Base-by-base conservation (phyloP, 768 basidiomycete genomes). In the Candolleomyces efflorescens region DNA sequence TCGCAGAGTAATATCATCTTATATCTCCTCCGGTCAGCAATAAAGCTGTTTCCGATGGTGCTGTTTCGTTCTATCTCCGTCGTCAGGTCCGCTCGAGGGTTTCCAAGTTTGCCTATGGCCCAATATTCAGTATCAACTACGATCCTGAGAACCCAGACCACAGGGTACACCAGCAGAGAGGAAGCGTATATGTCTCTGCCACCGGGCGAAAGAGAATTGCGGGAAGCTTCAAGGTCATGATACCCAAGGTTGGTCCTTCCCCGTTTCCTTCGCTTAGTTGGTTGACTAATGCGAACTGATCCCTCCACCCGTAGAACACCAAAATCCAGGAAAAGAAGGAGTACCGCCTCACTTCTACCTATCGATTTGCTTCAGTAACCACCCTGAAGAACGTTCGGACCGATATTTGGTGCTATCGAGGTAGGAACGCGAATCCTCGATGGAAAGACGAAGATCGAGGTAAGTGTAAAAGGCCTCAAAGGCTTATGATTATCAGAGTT, bases 31-130 rank as follows among this genome's bases (percentile, higher is more conserved):
- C n/a, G n/a, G n/a, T 48, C 46, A 70, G 69, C 49, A 68, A 69
- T 36, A 70, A 71, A 53, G 70, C 70, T 6, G 68, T 71, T 0
- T 65, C 68, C 1, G 70, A 71, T 53, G 70, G 70, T 17, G 65
- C 67, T 2, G 60, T 68, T 13, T 67, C 67, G 0, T 68, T 65
- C 48, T 66, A 67, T 37, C 55, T 69, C 24, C 60, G 66, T 38
- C 67, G 64, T 24, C 63, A 54, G 23, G 65, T 69, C n/a, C 46
- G 58, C 10, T 55, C 60, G 15, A 62, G 70, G 23, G 65, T 69
- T 15, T 62, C 70, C 10, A 65, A 55, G 44, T 64, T 56, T 39
- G 59, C 61, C 17, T 69, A 69, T 44, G 68, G 69, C 2, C 69
- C 62, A 1, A 17, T 39, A 2, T 46, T n/a, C 32, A 50, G 36